Percentiles rank a stretch among this genome's conserved stretches.
Conservation (phyloP, 208 protist species). For the Blastocrithidia nonstop region DNA sequence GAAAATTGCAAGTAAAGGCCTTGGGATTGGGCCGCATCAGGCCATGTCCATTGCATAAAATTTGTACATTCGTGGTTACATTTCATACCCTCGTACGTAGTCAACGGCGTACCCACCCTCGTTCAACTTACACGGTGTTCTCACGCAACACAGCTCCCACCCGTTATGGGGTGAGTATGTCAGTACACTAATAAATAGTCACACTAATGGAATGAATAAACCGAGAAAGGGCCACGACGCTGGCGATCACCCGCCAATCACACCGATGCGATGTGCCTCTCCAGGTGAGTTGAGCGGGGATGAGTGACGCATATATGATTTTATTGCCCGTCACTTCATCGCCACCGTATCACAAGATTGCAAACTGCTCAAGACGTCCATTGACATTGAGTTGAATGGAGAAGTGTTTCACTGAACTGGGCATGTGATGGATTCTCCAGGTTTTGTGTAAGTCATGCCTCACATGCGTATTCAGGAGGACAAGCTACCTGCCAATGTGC, state of each 20-base stretch:
- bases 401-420: constrained; percentile 81
- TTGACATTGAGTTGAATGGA: constrained; percentile 49
- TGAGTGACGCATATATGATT: constrained; percentile 85
- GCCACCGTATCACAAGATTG: constrained; percentile 92
- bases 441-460: constrained; percentile 89
- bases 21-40: constrained; percentile 85
- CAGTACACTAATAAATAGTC: constrained; percentile 25
- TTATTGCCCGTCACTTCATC: constrained; percentile 95
- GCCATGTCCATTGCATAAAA: constrained; percentile 92
- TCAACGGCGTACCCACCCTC: constrained; percentile 54
- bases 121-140: constrained; percentile 69
- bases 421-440: constrained; percentile 79
- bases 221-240: constrained; percentile 80
- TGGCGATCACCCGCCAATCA: constrained; percentile 87
- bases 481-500: constrained; percentile 46
- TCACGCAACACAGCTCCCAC: constrained; percentile 36
- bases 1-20: constrained; percentile 86
- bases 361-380: constrained; percentile 66
- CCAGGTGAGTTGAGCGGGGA: constrained; percentile 45
- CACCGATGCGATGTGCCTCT: constrained; percentile 60
- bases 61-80: constrained; percentile 84
- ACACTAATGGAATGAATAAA: constrained; percentile 33
- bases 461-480: constrained; percentile 80
- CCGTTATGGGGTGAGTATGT: constrained; percentile 68
- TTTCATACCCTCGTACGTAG: constrained; percentile 97